Evolutionary conservation across 2,329 filamentous ascomycete genomes (phyloP).

Genomic region (Epichloe typhina): DNA sequence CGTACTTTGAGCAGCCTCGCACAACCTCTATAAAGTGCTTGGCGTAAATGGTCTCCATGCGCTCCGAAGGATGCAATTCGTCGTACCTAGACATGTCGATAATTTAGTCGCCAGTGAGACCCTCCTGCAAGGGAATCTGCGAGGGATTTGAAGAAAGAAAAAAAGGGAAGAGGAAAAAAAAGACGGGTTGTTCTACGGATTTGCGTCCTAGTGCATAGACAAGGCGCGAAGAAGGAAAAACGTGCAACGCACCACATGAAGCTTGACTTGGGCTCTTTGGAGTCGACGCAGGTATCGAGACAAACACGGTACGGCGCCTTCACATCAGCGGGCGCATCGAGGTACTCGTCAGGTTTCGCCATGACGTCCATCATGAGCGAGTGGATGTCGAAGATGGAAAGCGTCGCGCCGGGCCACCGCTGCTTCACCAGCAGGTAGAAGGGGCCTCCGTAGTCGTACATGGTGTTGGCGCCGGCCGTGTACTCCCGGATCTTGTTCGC

Average conservation of each 20-base stretch:
- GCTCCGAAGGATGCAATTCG: slow-evolving; percentile 57
- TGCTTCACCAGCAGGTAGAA: slow-evolving; percentile 29
- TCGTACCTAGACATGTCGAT: slow-evolving; percentile 34
- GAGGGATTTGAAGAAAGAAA: neutral
- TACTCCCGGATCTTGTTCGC: slow-evolving; percentile 33
- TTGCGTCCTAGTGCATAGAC: too few species aligned
- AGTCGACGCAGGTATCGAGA: slow-evolving; percentile 23
- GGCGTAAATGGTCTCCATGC: slow-evolving; percentile 33
- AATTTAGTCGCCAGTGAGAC: neutral
- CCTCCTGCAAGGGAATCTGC: too few species aligned
- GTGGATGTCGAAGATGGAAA: slow-evolving; percentile 58
- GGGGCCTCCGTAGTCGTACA: slow-evolving; percentile 36
- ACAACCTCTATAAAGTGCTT: slow-evolving; percentile 28
- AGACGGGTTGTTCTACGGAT: neutral
- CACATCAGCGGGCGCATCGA: slow-evolving; percentile 51
- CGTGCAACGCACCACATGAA: slow-evolving; percentile 49
- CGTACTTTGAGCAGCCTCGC: slow-evolving; percentile 27
- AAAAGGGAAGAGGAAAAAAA: neutral
- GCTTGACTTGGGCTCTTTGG: slow-evolving; percentile 34
- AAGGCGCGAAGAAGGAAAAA: neutral
- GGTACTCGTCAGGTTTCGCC: slow-evolving; percentile 43
- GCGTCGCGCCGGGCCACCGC: slow-evolving; percentile 42
- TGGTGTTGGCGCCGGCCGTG: slow-evolving; percentile 33
- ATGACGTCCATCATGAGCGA: slow-evolving; percentile 52
- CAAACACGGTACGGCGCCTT: slow-evolving; percentile 47